These are phyloP conservation scores for Babesia bigemina DNA, from an alignment of 169 alveolate species.

Conservation along the genomic window DNA sequence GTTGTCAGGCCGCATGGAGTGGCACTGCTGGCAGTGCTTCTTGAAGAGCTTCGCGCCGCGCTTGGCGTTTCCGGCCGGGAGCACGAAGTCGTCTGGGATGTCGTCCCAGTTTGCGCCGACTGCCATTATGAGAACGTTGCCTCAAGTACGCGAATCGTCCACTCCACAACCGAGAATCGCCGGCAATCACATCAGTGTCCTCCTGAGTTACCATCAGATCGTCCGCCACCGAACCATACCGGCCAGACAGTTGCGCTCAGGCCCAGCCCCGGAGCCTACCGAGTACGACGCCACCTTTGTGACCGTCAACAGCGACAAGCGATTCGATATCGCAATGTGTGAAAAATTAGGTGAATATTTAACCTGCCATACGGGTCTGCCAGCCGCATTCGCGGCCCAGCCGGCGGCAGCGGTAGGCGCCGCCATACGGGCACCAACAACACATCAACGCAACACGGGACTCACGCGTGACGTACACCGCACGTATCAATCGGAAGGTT, in stretches of 20 bases:
- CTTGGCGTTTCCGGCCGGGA: slow-evolving; percentile 76
- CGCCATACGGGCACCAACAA: not conserved
- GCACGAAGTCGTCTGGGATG: slow-evolving; percentile 76
- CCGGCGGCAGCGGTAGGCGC: not conserved
- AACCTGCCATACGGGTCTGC: too few relatives aligned
- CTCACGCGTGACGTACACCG: too few relatives aligned
- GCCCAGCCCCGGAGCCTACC: too few relatives aligned
- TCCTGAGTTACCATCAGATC: too few relatives aligned
- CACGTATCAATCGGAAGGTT: not conserved
- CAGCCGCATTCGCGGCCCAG: not conserved
- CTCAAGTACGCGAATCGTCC: not conserved
- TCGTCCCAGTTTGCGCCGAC: slow-evolving; percentile 52
- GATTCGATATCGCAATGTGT: too few relatives aligned
- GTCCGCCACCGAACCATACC: too few relatives aligned
- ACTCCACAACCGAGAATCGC: not conserved
- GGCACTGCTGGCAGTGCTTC: slow-evolving; percentile 85
- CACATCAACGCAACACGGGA: not conserved
- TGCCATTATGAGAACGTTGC: slow-evolving; percentile 23
- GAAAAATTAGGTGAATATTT: too few relatives aligned
- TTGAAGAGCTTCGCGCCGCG: slow-evolving; percentile 82
- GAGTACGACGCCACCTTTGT: too few relatives aligned
- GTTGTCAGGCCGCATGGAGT: slow-evolving; percentile 82
- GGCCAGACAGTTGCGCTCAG: too few relatives aligned
- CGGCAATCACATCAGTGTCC: too few relatives aligned
- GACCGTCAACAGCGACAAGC: too few relatives aligned